Percentiles rank a stretch among this genome's conserved stretches.
Conservation (phyloP, 495 filamentous ascomycete genomes). For the Cercophora samala region DNA sequence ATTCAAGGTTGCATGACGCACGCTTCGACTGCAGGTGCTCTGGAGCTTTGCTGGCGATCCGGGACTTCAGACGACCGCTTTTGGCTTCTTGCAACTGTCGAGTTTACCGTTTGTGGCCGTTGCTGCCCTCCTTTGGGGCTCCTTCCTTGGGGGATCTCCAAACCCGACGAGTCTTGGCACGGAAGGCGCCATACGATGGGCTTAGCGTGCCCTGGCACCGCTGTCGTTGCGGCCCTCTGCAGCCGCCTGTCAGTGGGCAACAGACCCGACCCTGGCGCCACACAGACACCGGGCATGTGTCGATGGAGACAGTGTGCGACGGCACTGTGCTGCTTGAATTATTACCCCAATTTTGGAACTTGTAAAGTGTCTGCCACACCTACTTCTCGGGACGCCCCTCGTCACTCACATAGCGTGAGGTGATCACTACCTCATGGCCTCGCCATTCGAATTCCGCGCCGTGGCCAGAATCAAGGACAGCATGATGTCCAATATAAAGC, state of each 20-base stretch:
- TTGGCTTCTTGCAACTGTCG: slow-evolving; percentile 8
- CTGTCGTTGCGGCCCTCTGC: background rate
- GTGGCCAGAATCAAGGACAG: background rate
- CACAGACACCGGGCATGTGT: background rate
- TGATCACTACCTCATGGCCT: too few relatives aligned
- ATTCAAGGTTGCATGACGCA: slow-evolving; percentile 8
- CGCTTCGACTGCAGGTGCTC: slow-evolving; percentile 4
- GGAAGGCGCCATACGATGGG: slow-evolving; percentile 4
- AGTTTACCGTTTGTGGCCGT: slow-evolving; percentile 12
- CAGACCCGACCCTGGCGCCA: background rate
- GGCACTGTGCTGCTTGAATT: background rate
- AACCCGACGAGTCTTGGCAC: slow-evolving; percentile 18
- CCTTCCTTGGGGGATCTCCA: slow-evolving; percentile 18
- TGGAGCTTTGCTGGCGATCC: slow-evolving; percentile 10
- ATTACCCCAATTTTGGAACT: background rate
- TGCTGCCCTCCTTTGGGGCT: background rate
- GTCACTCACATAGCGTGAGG: too few relatives aligned
- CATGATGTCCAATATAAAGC: background rate
- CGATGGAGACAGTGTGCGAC: background rate
- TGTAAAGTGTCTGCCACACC: background rate
- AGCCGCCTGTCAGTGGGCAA: background rate
- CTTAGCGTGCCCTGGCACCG: background rate
- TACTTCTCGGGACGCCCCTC: background rate
- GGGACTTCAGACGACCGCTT: slow-evolving; percentile 17
- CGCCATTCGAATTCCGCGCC: background rate